phyloP scores from a whole-genome alignment of 2,329 filamentous ascomycete genomes.

The Juglanconis juglandina region DNA sequence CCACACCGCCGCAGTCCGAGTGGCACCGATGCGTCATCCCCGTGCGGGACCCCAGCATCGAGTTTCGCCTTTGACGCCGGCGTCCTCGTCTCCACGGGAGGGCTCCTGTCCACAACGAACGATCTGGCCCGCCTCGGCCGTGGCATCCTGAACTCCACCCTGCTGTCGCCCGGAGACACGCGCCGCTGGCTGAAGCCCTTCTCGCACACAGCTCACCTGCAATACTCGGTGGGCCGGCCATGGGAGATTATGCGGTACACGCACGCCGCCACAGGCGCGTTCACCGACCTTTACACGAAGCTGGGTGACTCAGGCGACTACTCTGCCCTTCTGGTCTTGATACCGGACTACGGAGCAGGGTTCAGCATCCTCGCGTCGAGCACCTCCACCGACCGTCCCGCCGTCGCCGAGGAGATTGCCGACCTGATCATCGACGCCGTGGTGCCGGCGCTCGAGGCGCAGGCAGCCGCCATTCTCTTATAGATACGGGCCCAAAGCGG shows the following conservation, averaged over 20 bases:
- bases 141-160: constrained; percentile 34
- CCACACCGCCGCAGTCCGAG: constrained; percentile 18
- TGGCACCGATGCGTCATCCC: constrained; percentile 22
- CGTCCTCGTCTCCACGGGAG: constrained; percentile 25
- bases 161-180: constrained; percentile 31
- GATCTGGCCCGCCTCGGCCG: constrained; percentile 35
- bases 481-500: too few species aligned
- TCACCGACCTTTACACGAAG: constrained; percentile 35
- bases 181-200: constrained; percentile 39
- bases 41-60: neutral
- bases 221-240: constrained; percentile 32
- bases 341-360: constrained; percentile 33
- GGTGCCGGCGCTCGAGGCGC: constrained; percentile 24
- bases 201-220: constrained; percentile 31
- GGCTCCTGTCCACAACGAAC: constrained; percentile 31
- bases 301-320: constrained; percentile 29
- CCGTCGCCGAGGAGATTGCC: constrained; percentile 24
- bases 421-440: constrained; percentile 27
- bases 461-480: constrained; percentile 18
- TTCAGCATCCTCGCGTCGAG: constrained; percentile 30
- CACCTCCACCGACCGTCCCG: neutral
- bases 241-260: constrained; percentile 37
- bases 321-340: constrained; percentile 29
- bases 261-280: constrained; percentile 19
- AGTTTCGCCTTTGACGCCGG: constrained; percentile 18